These are phyloP conservation scores for Lachancea sp. DNA, from an alignment of 805 yeast species.

Conservation along the genomic window DNA sequence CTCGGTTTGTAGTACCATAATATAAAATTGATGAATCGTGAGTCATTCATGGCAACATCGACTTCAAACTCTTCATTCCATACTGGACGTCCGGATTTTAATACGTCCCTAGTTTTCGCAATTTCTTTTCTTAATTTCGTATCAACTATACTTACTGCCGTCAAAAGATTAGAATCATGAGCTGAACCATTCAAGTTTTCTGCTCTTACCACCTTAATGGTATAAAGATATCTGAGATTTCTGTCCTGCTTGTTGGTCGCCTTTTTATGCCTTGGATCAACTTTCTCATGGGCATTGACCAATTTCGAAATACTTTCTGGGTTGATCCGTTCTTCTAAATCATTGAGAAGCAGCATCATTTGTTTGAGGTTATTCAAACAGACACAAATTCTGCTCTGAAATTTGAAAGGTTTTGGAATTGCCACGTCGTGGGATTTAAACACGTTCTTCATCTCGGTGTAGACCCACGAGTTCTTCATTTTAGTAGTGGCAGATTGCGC, in stretches of 20 bases:
- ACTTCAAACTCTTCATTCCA: conserved; percentile 86
- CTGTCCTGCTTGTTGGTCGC: conserved; percentile 12
- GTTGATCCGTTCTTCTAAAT: conserved; percentile 50
- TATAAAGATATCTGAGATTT: conserved; percentile 43
- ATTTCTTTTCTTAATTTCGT: conserved; percentile 46
- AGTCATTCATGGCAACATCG: conserved; percentile 35
- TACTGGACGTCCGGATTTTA: conserved; percentile 58
- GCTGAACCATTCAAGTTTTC: conserved; percentile 49
- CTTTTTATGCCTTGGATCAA: conserved; percentile 17
- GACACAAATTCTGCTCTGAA: conserved; percentile 60
- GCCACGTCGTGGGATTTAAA: conserved; percentile 37
- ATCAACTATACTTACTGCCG: conserved; percentile 60
- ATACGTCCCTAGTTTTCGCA: conserved; percentile 63
- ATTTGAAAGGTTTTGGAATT: conserved; percentile 49
- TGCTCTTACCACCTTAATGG: conserved; percentile 57
- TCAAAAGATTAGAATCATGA: conserved; percentile 43
- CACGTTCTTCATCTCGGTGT: conserved; percentile 46
- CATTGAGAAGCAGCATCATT: conserved; percentile 42
- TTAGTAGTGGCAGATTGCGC: conserved; percentile 31
- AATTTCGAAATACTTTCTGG: conserved; percentile 49
- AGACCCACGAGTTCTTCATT: conserved; percentile 38
- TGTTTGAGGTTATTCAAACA: conserved; percentile 63
- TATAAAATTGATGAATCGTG: conserved; percentile 48
- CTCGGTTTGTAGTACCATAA: conserved; percentile 60
- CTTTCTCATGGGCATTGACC: conserved; percentile 34